Base-by-base conservation (phyloP, 1,284 basidiomycete species). In the Hypsizygus ulmarius region DNA sequence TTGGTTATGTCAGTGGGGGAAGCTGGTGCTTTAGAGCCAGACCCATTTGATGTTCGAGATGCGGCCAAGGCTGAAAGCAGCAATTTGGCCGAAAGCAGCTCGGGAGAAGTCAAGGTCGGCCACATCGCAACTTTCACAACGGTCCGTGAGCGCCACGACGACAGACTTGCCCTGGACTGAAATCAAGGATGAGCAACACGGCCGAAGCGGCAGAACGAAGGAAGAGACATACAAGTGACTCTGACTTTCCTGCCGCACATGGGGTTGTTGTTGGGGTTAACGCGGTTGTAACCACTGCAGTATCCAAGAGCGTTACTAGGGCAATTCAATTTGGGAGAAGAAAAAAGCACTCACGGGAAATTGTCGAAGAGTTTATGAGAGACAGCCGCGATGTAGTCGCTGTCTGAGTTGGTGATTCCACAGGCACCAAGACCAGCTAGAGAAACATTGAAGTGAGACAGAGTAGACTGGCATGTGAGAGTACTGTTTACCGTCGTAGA, bases 381-480 rank as follows among this genome's bases (percentile, higher is more conserved):
- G 40, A 82, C 79, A 3, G 87, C 87, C 38, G 66, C 79, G 46
- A 90, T 86, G 59, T 62, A 57, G n/a, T 88, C 70, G 2, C 30
- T 49, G 59, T 81, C 74, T 0, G 29, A 66, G 69, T 82, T 86
- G 43, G 68, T 73, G 55, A 76, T 72, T 39, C 87, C 87, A 61
- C 87, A 90, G 8, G 87, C 78, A 44, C 83, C 84, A 30, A 89
- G 75, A 47, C 85, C 87, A 45, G 78, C 53, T 70, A 30, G 52
- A 49, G 25, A 54, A 40, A 39, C 39, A 45, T 27, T 36, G 45
- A 19, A 47, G 48, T 30, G 39, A 43, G 19, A 25, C 14, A 30
- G 29, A 32, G 40, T 21, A 6, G 38, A 43, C 7, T 21, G 4
- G 46, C 33, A 3, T 16, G 39, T 25, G 19, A 33, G 21, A 25